phyloP scores from a whole-genome alignment of 2,329 filamentous ascomycete genomes.

The Fusarium globosum region DNA sequence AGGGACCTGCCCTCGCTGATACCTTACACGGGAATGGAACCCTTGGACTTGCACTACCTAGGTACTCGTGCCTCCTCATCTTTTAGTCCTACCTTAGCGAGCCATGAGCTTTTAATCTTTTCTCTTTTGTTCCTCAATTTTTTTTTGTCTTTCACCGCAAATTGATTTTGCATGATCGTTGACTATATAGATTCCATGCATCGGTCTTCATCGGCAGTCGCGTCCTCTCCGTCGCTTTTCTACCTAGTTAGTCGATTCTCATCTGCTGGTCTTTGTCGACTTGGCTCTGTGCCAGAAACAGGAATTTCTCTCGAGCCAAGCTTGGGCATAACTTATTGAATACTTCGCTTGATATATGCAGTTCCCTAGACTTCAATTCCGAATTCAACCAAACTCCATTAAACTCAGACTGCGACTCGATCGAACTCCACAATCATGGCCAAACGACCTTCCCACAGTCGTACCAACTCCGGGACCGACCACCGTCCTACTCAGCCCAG shows the following conservation, averaged over 20 bases:
- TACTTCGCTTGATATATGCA: neutral
- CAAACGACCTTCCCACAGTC: slow-evolving; percentile 43
- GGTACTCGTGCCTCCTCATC: slow-evolving; percentile 15
- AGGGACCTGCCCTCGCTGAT: slow-evolving; percentile 31
- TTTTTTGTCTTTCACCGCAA: neutral
- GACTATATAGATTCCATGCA: slow-evolving; percentile 19
- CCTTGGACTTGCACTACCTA: slow-evolving; percentile 25
- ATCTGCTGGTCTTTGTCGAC: neutral
- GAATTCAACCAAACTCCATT: neutral
- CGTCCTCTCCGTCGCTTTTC: slow-evolving; percentile 17
- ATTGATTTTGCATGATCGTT: slow-evolving; percentile 6
- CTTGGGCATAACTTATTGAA: neutral
- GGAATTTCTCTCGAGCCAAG: neutral
- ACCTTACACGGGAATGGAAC: slow-evolving; percentile 13
- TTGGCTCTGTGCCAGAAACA: slow-evolving; percentile 1
- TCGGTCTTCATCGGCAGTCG: slow-evolving; percentile 21
- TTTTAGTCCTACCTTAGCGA: slow-evolving; percentile 18
- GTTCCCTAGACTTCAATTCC: neutral
- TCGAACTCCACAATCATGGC: slow-evolving; percentile 39
- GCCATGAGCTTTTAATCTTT: slow-evolving; percentile 11
- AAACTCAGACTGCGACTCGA: neutral
- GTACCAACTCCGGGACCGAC: slow-evolving; percentile 47
- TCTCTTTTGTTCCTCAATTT: slow-evolving; percentile 1
- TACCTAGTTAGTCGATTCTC: slow-evolving; percentile 19
- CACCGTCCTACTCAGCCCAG: slow-evolving; percentile 59